These are phyloP conservation scores for Tilletia indica DNA, from an alignment of 1,284 basidiomycete genomes.

Conservation along the genomic window DNA sequence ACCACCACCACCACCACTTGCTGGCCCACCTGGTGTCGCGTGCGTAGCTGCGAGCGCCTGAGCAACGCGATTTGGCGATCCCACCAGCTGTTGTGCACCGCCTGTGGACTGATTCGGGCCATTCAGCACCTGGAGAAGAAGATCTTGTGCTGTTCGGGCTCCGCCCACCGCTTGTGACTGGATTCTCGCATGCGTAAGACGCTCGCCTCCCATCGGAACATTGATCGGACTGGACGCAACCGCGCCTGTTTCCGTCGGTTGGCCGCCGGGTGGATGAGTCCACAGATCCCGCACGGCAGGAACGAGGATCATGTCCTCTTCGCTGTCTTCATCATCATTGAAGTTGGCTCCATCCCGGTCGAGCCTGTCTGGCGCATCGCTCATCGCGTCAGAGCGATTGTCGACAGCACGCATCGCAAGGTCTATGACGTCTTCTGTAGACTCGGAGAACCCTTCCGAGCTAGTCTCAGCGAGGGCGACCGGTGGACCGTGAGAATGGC, in stretches of 20 bases:
- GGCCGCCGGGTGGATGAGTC: slow-evolving; percentile 23
- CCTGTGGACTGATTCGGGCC: slow-evolving; percentile 18
- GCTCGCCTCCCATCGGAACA: slow-evolving; percentile 21
- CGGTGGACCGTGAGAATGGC: neutral
- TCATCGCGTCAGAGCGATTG: slow-evolving; percentile 18
- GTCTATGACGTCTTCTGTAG: slow-evolving; percentile 45
- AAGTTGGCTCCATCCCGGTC: slow-evolving; percentile 26
- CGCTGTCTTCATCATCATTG: slow-evolving; percentile 27
- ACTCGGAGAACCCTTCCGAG: slow-evolving; percentile 29
- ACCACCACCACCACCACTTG: neutral
- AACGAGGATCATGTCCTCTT: slow-evolving; percentile 29
- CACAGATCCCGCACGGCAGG: slow-evolving; percentile 20
- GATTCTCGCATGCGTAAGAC: neutral
- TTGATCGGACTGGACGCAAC: neutral
- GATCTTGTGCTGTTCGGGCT: slow-evolving; percentile 27
- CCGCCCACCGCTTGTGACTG: slow-evolving; percentile 4
- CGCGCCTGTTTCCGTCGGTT: neutral
- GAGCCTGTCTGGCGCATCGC: slow-evolving; percentile 16
- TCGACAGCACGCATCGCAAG: slow-evolving; percentile 46
- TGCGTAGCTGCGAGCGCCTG: neutral
- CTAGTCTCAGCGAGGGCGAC: neutral
- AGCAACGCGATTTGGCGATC: neutral
- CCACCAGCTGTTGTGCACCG: neutral
- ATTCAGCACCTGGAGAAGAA: slow-evolving; percentile 33
- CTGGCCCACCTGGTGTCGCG: neutral